A percentile compares a stretch with the other conserved stretches of the same genome.
phyloP scores from a whole-genome alignment of 192 early-diverging fungal genomes.

The Glomus cerebriforme region DNA sequence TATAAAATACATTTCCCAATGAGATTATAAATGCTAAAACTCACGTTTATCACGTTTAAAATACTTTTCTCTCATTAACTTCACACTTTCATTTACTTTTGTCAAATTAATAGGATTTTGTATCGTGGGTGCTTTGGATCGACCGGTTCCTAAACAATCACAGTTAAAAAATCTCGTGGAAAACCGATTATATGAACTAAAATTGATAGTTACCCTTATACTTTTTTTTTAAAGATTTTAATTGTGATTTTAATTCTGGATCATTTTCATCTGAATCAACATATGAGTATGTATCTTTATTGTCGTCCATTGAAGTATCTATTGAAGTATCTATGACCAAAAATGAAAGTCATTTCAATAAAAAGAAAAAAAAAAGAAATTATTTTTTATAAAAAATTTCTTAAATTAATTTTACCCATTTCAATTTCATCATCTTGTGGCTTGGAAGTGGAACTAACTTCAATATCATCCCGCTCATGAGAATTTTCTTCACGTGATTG shows the following conservation, averaged over 20 bases:
- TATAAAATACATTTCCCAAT: not conserved
- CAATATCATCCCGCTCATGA: not conserved
- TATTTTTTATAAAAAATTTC: not conserved
- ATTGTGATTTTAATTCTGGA: not conserved
- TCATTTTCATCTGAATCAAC: not conserved
- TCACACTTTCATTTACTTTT: not conserved
- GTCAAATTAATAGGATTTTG: too few relatives aligned
- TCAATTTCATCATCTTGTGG: not conserved
- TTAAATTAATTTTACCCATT: not conserved
- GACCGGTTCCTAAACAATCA: not conserved
- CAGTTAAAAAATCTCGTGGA: not conserved
- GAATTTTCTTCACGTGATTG: not conserved
- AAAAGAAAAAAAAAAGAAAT: not conserved
- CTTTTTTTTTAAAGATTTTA: not conserved
- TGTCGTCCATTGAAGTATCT: not conserved
- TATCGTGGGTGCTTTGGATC: not conserved
- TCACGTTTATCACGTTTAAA: not conserved
- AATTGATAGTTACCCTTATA: not conserved
- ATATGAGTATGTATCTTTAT: not conserved
- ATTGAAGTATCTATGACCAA: not conserved
- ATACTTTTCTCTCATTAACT: not conserved
- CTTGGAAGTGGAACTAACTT: not conserved
- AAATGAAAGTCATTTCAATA: not conserved
- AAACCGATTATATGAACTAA: not conserved
- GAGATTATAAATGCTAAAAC: not conserved